Conservation (phyloP, 2,329 filamentous ascomycete genomes). For the Fusarium clavum region DNA sequence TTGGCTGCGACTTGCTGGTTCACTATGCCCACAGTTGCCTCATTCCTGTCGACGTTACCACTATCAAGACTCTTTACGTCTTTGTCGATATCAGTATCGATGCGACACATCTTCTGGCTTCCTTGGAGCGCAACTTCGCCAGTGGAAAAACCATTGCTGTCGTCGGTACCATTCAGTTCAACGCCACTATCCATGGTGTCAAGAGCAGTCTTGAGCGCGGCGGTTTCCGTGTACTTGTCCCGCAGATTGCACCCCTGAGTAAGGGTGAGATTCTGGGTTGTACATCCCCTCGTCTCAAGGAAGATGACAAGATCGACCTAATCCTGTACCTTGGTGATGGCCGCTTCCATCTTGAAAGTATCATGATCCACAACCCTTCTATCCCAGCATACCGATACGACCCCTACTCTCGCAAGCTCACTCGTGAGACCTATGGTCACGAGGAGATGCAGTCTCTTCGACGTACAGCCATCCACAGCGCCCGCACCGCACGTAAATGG, state of each 20-base stretch:
- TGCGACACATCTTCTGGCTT: constrained; percentile 84
- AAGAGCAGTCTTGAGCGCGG: constrained; percentile 81
- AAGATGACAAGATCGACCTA: constrained; percentile 73
- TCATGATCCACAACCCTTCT: constrained; percentile 97
- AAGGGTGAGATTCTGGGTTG: constrained; percentile 98
- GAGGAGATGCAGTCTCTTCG: constrained; percentile 88
- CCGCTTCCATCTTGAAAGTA: constrained; percentile 94
- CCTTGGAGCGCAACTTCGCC: constrained; percentile 88
- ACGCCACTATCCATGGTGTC: constrained; percentile 92
- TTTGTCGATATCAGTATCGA: constrained; percentile 99
- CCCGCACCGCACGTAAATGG: constrained; percentile 86
- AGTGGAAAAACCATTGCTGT: constrained; percentile 88
- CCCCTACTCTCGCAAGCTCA: constrained; percentile 92
- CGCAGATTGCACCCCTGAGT: constrained; percentile 91
- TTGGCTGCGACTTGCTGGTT: constrained; percentile 93
- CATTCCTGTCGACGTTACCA: constrained; percentile 95
- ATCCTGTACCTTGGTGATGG: constrained; percentile 93
- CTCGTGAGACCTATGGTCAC: constrained; percentile 91
- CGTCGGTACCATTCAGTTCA: constrained; percentile 98
- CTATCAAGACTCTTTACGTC: constrained; percentile 96
- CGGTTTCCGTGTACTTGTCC: constrained; percentile 87
- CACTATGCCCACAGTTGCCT: constrained; percentile 98
- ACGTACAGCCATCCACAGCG: constrained; percentile 78
- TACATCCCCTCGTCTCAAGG: constrained; percentile 80
- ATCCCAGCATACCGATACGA: constrained; percentile 96